These are phyloP conservation scores for Lentinus brumalis DNA, from an alignment of 768 basidiomycete genomes.

Conservation along the genomic window DNA sequence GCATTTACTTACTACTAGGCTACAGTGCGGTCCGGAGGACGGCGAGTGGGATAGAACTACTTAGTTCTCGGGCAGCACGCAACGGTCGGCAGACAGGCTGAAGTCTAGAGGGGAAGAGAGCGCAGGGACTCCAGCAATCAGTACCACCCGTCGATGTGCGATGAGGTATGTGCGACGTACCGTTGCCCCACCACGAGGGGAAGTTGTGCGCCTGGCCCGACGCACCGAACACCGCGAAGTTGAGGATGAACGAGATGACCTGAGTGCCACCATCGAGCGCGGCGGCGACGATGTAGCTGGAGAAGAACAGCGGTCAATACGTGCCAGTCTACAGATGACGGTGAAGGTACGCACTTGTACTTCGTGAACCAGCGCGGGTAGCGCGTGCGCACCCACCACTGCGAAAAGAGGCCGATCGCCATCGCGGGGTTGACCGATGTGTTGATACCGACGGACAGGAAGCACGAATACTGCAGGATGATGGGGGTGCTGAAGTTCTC, in stretches of 20 bases:
- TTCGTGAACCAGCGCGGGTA: slow-evolving; percentile 44
- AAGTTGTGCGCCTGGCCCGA: slow-evolving; percentile 29
- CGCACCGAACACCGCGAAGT: slow-evolving; percentile 34
- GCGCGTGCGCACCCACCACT: slow-evolving; percentile 43
- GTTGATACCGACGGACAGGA: slow-evolving; percentile 59
- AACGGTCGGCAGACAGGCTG: slow-evolving; percentile 29
- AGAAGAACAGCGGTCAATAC: neutral
- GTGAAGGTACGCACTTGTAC: slow-evolving; percentile 29
- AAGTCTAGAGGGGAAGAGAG: slow-evolving; percentile 14
- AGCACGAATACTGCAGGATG: slow-evolving; percentile 40
- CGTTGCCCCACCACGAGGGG: slow-evolving; percentile 32
- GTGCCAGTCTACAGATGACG: neutral
- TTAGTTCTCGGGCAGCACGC: slow-evolving; percentile 22
- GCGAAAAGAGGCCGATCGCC: slow-evolving; percentile 47
- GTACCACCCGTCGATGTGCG: neutral
- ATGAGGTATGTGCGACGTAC: slow-evolving; percentile 4
- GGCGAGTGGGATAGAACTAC: neutral
- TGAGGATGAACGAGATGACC: slow-evolving; percentile 39
- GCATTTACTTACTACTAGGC: slow-evolving; percentile 1
- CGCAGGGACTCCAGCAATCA: neutral
- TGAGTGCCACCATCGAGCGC: slow-evolving; percentile 43
- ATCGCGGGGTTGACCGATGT: slow-evolving; percentile 49
- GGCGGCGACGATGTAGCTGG: slow-evolving; percentile 42
- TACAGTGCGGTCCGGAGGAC: neutral
- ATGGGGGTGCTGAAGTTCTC: slow-evolving; percentile 54